Evolutionary conservation across 257 asterid species (phyloP), one percentile per base, ranked within the genome.

Genomic region (Penstemon eatonii): DNA sequence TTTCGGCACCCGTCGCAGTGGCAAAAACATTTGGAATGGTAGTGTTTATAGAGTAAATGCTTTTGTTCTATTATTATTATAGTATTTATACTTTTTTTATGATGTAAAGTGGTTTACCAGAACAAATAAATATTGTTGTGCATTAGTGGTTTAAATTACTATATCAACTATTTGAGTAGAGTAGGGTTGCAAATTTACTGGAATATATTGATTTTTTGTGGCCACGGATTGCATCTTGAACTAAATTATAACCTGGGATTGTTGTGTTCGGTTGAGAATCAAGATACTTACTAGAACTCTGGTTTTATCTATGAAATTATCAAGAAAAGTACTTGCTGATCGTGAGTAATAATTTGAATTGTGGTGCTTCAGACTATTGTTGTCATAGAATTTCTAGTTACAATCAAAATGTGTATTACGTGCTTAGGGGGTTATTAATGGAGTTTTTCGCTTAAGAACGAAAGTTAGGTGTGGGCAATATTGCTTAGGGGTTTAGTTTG

Each of bases 11-110:
- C 75, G 63, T 60, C 80, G 66, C 54, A 67, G 65, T n/a, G 59
- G 76, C 40, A 64, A 69, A 40, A 69, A 65, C 63, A 71, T 63
- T 70, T 75, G 84, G 88, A 75, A 78, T 64, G 87, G 92, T 83
- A 74, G 66, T 70, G 41, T 62, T 25, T 41, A 45, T 63, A 43
- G 39, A 60, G 6, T 39, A 51, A 54, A 50, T 65, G 54, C 50
- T 63, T 39, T 18, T 78, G 61, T 42, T 78, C 60, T 68, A 47
- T 67, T 45, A 55, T 77, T 44, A 10, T 60, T n/a, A 15, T 69
- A 42, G 33, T 25, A 25, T 25, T 42, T 36, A 41, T 60, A 40
- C 66, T 71, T 73, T 56, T 15, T 37, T 58, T 51, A 15, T 71
- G 63, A 45, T 40, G 54, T 46, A 19, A 12, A n/a, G 65, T 58